A percentile compares a stretch with the other conserved stretches of the same genome.
These are phyloP conservation scores for Vinca major DNA, from an alignment of 305 asterid species.

Conservation along the genomic window DNA sequence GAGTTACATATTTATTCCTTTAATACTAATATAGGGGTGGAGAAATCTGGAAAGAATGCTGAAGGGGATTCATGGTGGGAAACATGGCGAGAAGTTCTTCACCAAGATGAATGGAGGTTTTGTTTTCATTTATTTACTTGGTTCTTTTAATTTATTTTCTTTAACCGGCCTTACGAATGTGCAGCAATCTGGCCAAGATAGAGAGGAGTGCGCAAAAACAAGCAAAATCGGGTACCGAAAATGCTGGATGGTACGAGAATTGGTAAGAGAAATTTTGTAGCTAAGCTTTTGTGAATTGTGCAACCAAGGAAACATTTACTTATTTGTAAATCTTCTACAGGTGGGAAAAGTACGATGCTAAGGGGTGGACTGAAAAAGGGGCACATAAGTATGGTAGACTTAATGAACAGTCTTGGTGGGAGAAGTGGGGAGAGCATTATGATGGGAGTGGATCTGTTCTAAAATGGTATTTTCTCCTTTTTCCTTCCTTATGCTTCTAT, in stretches of 20 bases:
- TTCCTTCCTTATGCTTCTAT: neutral
- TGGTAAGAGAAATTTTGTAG: slow-evolving; percentile 48
- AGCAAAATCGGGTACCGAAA: slow-evolving; percentile 89
- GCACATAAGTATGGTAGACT: slow-evolving; percentile 93
- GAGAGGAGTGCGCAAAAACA: slow-evolving; percentile 99
- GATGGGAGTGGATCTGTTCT: slow-evolving; percentile 97
- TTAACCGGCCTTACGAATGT: slow-evolving; percentile 19
- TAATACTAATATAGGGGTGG: slow-evolving; percentile 54
- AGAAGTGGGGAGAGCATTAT: slow-evolving; percentile 97
- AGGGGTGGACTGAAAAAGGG: slow-evolving; percentile 98
- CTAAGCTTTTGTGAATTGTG: neutral
- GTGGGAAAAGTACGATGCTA: slow-evolving; percentile 99
- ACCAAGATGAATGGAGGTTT: slow-evolving; percentile 98
- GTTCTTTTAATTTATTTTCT: neutral
- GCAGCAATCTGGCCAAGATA: slow-evolving; percentile 92
- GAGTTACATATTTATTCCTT: neutral
- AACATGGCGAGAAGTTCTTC: slow-evolving; percentile 97
- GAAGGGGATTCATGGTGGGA: slow-evolving; percentile 99
- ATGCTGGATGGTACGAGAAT: slow-evolving; percentile 96
- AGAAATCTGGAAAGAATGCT: slow-evolving; percentile 87
- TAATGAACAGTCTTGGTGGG: slow-evolving; percentile 99
- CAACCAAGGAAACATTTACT: neutral
- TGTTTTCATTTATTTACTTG: slow-evolving; percentile 9
- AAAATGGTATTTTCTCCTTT: slow-evolving; percentile 55
- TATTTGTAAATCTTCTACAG: slow-evolving; percentile 24